Evolutionary conservation across 2,329 filamentous ascomycete species (phyloP).

Genomic region (Cordyceps tenuipes): DNA sequence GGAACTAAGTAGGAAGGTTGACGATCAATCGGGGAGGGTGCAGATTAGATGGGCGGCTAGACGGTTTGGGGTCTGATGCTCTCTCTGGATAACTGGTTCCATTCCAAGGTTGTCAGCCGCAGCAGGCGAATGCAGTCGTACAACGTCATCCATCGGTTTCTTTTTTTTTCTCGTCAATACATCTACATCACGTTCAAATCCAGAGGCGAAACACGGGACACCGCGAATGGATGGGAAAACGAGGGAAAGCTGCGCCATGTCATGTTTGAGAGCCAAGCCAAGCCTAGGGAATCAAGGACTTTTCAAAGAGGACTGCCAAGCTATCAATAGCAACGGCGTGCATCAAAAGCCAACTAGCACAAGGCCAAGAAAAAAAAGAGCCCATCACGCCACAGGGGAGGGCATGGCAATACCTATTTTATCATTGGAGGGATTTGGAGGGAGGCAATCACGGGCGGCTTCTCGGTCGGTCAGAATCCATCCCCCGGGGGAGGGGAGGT

Average conservation of each 20-base stretch:
- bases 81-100: neutral
- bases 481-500: neutral
- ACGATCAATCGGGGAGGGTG: neutral
- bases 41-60: neutral
- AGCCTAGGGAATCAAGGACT: too few species aligned
- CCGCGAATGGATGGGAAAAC: too few species aligned
- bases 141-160: too few species aligned
- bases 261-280: too few species aligned
- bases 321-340: neutral
- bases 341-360: neutral
- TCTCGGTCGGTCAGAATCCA: constrained; percentile 3
- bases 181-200: too few species aligned
- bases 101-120: neutral
- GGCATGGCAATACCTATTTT: neutral
- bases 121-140: neutral
- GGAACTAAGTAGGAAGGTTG: neutral
- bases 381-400: neutral
- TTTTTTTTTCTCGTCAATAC: too few species aligned
- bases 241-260: too few species aligned
- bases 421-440: too few species aligned
- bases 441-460: too few species aligned
- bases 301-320: too few species aligned
- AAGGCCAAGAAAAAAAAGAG: constrained; percentile 1
- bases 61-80: neutral
- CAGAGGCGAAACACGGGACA: too few species aligned